Evolutionary conservation across 495 filamentous ascomycete species (phyloP).

Genomic region (Staphylotrichum tortipilum): DNA sequence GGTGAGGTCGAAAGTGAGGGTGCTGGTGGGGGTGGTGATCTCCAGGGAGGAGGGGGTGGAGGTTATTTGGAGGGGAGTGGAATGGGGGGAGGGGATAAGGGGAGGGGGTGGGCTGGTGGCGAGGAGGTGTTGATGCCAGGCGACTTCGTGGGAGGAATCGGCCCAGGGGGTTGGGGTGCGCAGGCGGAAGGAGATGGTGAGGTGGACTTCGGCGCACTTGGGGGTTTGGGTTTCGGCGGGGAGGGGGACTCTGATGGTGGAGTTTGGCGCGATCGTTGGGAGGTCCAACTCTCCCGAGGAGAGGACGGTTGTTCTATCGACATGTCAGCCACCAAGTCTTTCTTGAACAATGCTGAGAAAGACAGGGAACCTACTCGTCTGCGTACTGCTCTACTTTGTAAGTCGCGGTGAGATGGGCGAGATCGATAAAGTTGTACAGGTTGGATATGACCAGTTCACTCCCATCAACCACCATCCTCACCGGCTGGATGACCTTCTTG

Average conservation of each 20-base stretch:
- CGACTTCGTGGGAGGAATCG: slow-evolving; percentile 19
- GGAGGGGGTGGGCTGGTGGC: not conserved
- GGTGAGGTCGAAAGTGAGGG: slow-evolving; percentile 34
- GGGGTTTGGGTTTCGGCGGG: not conserved
- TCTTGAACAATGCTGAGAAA: too few relatives aligned
- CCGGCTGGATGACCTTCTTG: slow-evolving; percentile 52
- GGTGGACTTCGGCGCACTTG: slow-evolving; percentile 9
- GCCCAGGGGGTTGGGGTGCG: slow-evolving; percentile 16
- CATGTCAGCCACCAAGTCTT: not conserved
- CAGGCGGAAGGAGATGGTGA: slow-evolving; percentile 17
- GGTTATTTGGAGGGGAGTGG: not conserved
- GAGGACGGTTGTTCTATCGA: slow-evolving; percentile 4
- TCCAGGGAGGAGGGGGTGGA: not conserved
- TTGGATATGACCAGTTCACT: slow-evolving; percentile 35
- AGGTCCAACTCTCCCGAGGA: slow-evolving; percentile 13
- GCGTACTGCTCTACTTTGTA: slow-evolving; percentile 15
- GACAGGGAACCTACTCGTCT: too few relatives aligned
- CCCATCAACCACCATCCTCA: slow-evolving; percentile 27
- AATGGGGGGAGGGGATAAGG: not conserved
- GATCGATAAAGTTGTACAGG: slow-evolving; percentile 42
- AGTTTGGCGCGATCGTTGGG: slow-evolving; percentile 9
- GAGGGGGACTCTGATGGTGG: slow-evolving; percentile 1
- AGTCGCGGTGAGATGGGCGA: slow-evolving; percentile 34
- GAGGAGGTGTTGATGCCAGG: slow-evolving; percentile 19
- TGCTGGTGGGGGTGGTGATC: slow-evolving; percentile 9